A percentile compares a stretch with the other conserved stretches of the same genome.
Conservation (phyloP, 768 basidiomycete genomes). For the Pulveroboletus frians region DNA sequence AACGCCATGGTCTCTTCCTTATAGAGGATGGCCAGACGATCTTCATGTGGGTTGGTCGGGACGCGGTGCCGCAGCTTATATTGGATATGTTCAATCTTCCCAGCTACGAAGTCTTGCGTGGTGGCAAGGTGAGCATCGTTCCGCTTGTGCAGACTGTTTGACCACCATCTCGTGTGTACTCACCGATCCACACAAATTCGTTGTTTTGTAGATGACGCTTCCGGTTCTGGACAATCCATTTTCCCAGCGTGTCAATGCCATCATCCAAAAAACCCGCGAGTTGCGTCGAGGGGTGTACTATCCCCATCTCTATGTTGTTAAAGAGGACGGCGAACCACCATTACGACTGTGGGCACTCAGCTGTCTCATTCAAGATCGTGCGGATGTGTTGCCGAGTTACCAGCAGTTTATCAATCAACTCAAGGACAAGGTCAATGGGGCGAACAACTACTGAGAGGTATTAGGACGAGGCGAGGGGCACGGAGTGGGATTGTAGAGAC, state of each 20-base stretch:
- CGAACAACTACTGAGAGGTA: constrained; percentile 27
- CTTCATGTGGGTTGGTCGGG: constrained; percentile 97
- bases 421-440: constrained; percentile 69
- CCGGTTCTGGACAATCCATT: constrained; percentile 88
- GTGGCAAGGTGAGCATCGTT: constrained; percentile 69
- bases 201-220: constrained; percentile 66
- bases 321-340: constrained; percentile 96
- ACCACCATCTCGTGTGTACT: neutral
- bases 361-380: constrained; percentile 90
- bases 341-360: constrained; percentile 94
- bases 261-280: constrained; percentile 92
- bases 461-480: neutral
- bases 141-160: neutral
- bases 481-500: neutral
- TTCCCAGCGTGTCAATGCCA: constrained; percentile 91
- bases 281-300: constrained; percentile 89
- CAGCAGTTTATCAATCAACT: constrained; percentile 88
- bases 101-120: constrained; percentile 81
- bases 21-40: constrained; percentile 98
- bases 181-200: neutral
- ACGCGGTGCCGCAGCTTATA: constrained; percentile 93
- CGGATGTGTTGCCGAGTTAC: constrained; percentile 92
- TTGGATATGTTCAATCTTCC: constrained; percentile 92
- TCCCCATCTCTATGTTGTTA: constrained; percentile 93
- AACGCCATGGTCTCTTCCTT: constrained; percentile 91